Base-by-base conservation (phyloP, 176 grass and related monocot species). In the Musa beccarii region DNA sequence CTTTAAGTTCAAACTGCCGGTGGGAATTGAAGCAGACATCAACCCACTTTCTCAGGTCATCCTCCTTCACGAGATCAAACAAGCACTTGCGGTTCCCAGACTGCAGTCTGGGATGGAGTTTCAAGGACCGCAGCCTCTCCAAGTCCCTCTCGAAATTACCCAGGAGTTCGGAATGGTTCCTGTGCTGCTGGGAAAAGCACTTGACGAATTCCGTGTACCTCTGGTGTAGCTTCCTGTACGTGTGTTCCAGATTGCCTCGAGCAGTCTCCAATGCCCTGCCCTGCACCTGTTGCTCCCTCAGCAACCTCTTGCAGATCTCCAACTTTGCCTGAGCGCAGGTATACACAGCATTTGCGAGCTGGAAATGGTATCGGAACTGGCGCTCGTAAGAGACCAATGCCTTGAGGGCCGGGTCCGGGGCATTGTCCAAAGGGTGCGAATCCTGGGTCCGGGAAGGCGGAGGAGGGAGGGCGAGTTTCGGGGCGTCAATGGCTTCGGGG, bases 201-300 rank as follows among this genome's bases (percentile, higher is more conserved):
- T 82, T 86, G 49, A 84, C 1, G 52, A 95, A 99, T 2, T 99
- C 91, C 28, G 75, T 76, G 73, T 86, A 92, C 17, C 91, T 86
- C 63, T 87, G 81, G 8, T 86, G 78, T 6, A 89, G 80, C 81
- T 92, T 99, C 76, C 83, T 81, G 53, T 84, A 94, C 1, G 96
- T 89, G 78, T 86, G 80, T 61, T 99, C 91, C 43, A 99, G 86
- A 84, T 90, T 99, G 85, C 84, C 84, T 53, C 83, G 81, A 13
- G 91, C 96, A 6, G 89, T 99, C 54, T 92, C 91, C 54, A 99
- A 83, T 3, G 90, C 96, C 54, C 91, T 83, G 71, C 91, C 91
- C 83, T 99, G 95, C 49, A 99, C 95, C 85, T 91, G 86, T 69
- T 75, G 79, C 83, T 99, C 95, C 62, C 95, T 80, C 62, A 94